phyloP scores from a whole-genome alignment of 768 basidiomycete genomes.

The Boletus sp. region DNA sequence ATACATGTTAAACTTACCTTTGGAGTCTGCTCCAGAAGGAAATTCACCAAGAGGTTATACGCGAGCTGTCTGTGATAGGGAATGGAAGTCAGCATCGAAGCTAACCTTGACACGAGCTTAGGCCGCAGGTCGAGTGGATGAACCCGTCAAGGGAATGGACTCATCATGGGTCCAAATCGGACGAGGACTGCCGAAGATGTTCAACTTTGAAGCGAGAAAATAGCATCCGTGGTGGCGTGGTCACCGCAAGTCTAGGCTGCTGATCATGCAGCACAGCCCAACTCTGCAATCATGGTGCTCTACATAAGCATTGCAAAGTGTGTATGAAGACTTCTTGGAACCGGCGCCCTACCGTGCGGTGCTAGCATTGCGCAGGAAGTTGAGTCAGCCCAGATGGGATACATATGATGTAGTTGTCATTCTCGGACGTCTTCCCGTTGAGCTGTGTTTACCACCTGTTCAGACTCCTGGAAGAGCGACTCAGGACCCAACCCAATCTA shows the following conservation, averaged over 20 bases:
- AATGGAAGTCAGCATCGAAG: slow-evolving; percentile 2
- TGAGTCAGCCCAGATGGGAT: background rate
- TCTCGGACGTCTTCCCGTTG: no score
- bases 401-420: no score
- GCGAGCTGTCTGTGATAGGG: background rate
- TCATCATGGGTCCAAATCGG: background rate
- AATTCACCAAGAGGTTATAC: background rate
- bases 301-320: background rate
- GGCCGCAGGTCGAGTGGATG: background rate
- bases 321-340: background rate
- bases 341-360: background rate
- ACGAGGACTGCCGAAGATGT: slow-evolving; percentile 8
- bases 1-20: background rate
- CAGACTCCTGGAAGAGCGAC: no score
- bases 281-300: background rate
- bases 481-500: no score
- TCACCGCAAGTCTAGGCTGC: background rate
- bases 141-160: background rate
- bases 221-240: background rate
- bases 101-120: background rate
- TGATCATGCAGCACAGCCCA: background rate
- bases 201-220: slow-evolving; percentile 14
- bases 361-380: background rate
- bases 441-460: no score
- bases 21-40: background rate